phyloP scores from a whole-genome alignment of 1,284 basidiomycete genomes.

The Puccinia horiana region DNA sequence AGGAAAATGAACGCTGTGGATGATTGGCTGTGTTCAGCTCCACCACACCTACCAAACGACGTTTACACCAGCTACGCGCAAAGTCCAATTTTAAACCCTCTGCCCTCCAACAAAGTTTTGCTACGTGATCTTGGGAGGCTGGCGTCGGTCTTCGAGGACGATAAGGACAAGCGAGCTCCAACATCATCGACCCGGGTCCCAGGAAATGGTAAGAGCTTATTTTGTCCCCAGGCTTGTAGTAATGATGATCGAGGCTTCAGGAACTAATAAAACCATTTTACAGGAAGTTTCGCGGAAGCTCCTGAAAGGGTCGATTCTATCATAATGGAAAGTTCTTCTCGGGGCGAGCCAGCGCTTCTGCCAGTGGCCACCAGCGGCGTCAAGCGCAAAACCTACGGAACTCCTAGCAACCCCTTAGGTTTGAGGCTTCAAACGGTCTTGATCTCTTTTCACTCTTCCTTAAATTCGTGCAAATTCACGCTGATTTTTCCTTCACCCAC shows the following conservation, averaged over 20 bases:
- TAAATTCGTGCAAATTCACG: background rate
- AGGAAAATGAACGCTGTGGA: background rate
- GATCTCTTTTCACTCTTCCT: background rate
- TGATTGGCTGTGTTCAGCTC: background rate
- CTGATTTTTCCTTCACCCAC: background rate
- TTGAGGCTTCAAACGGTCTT: background rate
- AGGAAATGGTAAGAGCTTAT: background rate
- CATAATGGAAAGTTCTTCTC: background rate
- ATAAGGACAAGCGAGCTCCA: background rate
- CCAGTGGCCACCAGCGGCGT: background rate
- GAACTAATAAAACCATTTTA: background rate
- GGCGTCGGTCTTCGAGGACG: background rate
- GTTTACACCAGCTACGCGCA: background rate
- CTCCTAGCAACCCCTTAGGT: background rate
- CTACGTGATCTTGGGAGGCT: background rate
- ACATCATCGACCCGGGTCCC: background rate
- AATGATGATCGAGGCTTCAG: background rate
- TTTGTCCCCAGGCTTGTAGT: background rate
- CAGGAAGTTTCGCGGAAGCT: background rate
- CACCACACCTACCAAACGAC: background rate
- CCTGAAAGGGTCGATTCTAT: background rate
- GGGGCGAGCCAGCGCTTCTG: background rate
- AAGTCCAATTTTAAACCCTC: background rate
- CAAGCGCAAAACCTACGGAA: background rate
- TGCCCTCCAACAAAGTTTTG: background rate